Evolutionary conservation across 805 yeast genomes (phyloP).

Genomic region (Candida chilensis): DNA sequence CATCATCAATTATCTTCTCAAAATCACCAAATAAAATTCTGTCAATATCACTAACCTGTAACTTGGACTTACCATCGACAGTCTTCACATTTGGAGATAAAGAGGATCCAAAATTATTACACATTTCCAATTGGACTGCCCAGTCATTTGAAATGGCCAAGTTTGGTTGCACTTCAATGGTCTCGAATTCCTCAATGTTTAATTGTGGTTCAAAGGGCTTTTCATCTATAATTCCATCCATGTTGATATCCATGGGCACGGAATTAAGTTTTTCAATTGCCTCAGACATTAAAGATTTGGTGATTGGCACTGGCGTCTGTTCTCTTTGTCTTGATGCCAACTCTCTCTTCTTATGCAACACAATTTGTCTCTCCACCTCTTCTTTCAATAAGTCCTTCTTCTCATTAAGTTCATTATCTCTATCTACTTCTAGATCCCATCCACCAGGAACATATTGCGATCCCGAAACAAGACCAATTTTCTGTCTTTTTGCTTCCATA

Average conservation of each 20-base stretch:
- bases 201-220: conserved; percentile 67
- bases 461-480: conserved; percentile 6
- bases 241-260: not conserved
- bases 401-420: conserved; percentile 1
- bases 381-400: not conserved
- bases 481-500: conserved; percentile 15
- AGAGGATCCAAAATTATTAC: conserved; percentile 30
- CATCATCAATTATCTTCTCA: conserved; percentile 16
- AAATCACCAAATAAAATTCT: conserved; percentile 38
- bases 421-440: conserved; percentile 9
- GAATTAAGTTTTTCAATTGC: conserved; percentile 2
- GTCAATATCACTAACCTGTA: conserved; percentile 29
- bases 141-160: conserved; percentile 50
- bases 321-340: too few relatives aligned
- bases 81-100: conserved; percentile 20
- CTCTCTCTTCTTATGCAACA: too few relatives aligned
- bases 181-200: conserved; percentile 21
- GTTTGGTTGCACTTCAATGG: conserved; percentile 29
- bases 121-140: conserved; percentile 52
- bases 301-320: too few relatives aligned
- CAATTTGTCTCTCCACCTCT: conserved; percentile 1
- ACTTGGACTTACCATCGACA: conserved; percentile 6
- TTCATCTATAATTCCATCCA: conserved; percentile 37
- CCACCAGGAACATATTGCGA: conserved; percentile 16
- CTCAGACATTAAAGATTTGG: conserved; percentile 1